A percentile compares a stretch with the other conserved stretches of the same genome.
These are phyloP conservation scores for Neospermospora avenae DNA, from an alignment of 2,329 filamentous ascomycete species.

Conservation along the genomic window DNA sequence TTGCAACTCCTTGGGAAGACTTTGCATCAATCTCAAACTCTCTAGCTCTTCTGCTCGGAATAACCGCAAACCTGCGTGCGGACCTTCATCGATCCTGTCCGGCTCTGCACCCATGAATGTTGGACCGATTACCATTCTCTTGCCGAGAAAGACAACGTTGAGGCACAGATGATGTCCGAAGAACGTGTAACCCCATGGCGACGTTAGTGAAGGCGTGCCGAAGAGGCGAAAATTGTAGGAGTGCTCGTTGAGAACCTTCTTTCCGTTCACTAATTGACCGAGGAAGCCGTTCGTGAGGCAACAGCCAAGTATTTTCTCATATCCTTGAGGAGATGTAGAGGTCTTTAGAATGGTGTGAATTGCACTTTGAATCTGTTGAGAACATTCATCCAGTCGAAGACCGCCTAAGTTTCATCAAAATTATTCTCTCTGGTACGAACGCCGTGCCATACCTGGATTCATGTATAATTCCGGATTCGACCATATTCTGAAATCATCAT, in stretches of 20 bases:
- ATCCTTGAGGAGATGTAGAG: conserved; percentile 27
- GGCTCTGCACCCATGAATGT: conserved; percentile 81
- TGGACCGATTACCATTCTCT: conserved; percentile 66
- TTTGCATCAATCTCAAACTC: conserved; percentile 33
- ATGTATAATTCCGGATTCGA: conserved; percentile 34
- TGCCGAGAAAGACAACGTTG: conserved; percentile 62
- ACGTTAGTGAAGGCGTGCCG: conserved; percentile 24
- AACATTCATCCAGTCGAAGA: conserved; percentile 30
- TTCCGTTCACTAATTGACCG: conserved; percentile 30
- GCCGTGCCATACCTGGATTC: conserved; percentile 25
- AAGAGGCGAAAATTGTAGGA: conserved; percentile 33
- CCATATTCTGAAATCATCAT: conserved; percentile 33
- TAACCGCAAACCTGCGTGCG: conserved; percentile 27
- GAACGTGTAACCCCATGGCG: conserved; percentile 32
- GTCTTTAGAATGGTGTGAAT: conserved; percentile 29
- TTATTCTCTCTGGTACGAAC: background rate
- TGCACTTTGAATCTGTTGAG: conserved; percentile 23
- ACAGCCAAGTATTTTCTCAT: conserved; percentile 30
- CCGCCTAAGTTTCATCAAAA: conserved; percentile 20
- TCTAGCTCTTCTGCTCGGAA: conserved; percentile 29
- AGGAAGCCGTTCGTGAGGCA: conserved; percentile 32
- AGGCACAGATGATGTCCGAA: conserved; percentile 80
- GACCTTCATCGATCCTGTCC: conserved; percentile 45
- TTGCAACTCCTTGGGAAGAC: conserved; percentile 28
- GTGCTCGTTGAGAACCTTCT: conserved; percentile 31